phyloP scores from a whole-genome alignment of 192 early-diverging fungal species.

The Allomyces macrogynus region DNA sequence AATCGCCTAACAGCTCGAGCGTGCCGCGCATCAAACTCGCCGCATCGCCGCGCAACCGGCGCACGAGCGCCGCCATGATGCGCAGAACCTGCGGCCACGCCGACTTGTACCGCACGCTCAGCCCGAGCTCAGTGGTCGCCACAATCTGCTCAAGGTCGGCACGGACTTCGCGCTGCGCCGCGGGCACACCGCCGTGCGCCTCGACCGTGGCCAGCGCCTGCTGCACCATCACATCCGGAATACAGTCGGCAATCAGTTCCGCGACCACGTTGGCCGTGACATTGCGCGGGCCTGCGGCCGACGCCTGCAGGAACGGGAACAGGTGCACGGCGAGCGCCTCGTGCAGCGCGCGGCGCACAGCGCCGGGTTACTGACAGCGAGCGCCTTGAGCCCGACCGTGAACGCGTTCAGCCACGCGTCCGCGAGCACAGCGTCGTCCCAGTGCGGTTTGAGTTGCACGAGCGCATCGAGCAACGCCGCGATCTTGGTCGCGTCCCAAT shows the following conservation, averaged over 20 bases:
- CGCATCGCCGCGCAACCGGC: conserved; percentile 39
- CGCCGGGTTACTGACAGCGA: background rate
- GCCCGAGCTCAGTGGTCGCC: conserved; percentile 23
- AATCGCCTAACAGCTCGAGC: conserved; percentile 39
- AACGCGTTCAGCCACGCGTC: background rate
- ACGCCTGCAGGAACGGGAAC: conserved; percentile 42
- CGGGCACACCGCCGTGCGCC: conserved; percentile 9
- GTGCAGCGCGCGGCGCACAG: background rate
- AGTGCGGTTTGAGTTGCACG: background rate
- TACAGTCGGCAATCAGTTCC: conserved; percentile 45
- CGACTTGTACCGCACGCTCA: conserved; percentile 59
- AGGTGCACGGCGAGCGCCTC: background rate
- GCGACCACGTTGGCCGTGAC: conserved; percentile 49
- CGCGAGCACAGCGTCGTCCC: background rate
- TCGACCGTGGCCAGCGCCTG: conserved; percentile 19
- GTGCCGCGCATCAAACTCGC: conserved; percentile 36
- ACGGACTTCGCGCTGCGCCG: conserved; percentile 11
- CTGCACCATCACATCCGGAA: conserved; percentile 55
- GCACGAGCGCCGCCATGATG: conserved; percentile 54
- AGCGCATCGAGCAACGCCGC: conserved; percentile 1
- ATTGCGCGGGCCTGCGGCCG: conserved; percentile 31
- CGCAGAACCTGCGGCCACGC: conserved; percentile 67
- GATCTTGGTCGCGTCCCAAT: background rate
- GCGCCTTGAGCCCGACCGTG: background rate
- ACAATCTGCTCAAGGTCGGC: conserved; percentile 22